Conservation (phyloP, 177 flowering plant species). For the Vitis hybrid region DNA sequence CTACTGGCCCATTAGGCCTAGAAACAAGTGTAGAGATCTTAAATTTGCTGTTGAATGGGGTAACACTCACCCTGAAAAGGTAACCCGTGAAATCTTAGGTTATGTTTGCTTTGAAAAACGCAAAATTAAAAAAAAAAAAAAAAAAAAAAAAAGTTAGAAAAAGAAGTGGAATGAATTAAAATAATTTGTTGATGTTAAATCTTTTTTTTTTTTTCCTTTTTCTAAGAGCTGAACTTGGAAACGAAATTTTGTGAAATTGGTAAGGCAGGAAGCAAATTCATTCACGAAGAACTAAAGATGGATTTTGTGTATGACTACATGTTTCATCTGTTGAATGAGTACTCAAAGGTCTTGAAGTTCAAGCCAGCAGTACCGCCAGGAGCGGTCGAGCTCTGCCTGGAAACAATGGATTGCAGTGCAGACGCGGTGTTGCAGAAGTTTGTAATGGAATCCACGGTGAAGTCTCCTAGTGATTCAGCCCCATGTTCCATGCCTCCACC, state of each 20-base stretch:
- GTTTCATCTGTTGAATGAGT: conserved; percentile 10
- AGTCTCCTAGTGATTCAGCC: conserved; percentile 5
- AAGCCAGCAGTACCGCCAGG: neutral
- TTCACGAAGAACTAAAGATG: neutral
- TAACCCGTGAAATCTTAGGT: neutral
- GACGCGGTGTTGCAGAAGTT: neutral
- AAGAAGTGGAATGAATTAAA: too few species aligned
- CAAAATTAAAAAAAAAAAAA: too few species aligned
- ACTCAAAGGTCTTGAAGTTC: conserved; percentile 7
- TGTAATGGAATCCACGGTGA: conserved; percentile 9
- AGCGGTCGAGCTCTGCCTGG: neutral
- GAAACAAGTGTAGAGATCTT: neutral
- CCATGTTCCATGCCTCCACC: conserved; percentile 24
- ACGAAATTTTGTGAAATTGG: neutral
- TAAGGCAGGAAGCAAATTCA: neutral
- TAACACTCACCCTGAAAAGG: conserved; percentile 7
- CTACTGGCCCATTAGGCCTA: conserved; percentile 12
- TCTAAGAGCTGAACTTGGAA: too few species aligned
- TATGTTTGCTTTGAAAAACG: too few species aligned
- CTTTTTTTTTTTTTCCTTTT: too few species aligned
- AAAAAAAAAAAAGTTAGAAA: too few species aligned
- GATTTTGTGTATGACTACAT: conserved; percentile 10
- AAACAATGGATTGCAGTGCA: neutral
- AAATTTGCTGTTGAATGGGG: conserved; percentile 13
- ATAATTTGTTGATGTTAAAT: too few species aligned